Conservation (phyloP, 306 rosid genomes). For the Vigna nakashimae region DNA sequence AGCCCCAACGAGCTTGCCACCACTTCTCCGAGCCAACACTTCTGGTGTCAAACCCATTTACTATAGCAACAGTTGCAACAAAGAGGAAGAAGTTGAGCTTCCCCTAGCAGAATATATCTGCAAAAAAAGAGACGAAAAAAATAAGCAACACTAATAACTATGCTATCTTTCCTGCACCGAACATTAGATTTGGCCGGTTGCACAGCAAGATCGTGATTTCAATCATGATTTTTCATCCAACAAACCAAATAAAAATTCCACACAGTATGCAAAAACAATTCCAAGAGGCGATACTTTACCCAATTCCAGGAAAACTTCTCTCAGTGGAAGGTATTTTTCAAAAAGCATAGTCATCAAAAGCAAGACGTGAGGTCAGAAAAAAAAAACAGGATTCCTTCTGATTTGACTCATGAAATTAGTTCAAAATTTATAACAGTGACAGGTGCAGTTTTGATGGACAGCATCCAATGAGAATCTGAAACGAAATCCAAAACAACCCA, state of each 20-base stretch:
- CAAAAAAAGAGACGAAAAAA: slow-evolving; percentile 13
- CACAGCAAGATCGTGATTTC: not conserved
- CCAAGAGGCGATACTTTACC: not conserved
- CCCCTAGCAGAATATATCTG: slow-evolving; percentile 41
- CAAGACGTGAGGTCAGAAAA: not conserved
- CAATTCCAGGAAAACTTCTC: not conserved
- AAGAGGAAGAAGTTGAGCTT: slow-evolving; percentile 42
- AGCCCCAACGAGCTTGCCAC: slow-evolving; percentile 67
- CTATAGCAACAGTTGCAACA: slow-evolving; percentile 21
- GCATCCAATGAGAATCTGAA: not conserved
- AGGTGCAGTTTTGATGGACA: not conserved
- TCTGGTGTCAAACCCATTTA: slow-evolving; percentile 68
- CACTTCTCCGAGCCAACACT: slow-evolving; percentile 41
- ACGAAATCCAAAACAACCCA: not conserved
- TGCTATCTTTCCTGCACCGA: not conserved
- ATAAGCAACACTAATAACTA: not conserved
- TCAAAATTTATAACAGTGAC: not conserved
- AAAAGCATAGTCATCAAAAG: not conserved
- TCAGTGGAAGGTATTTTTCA: not conserved
- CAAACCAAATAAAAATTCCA: not conserved
- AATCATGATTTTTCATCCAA: no score
- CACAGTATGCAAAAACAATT: slow-evolving; percentile 23
- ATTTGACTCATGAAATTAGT: slow-evolving; percentile 7
- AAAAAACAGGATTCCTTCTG: not conserved
- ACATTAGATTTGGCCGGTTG: slow-evolving; percentile 25